Evolutionary conservation across 2,329 filamentous ascomycete species (phyloP).

Genomic region (Aspergillus sergii): DNA sequence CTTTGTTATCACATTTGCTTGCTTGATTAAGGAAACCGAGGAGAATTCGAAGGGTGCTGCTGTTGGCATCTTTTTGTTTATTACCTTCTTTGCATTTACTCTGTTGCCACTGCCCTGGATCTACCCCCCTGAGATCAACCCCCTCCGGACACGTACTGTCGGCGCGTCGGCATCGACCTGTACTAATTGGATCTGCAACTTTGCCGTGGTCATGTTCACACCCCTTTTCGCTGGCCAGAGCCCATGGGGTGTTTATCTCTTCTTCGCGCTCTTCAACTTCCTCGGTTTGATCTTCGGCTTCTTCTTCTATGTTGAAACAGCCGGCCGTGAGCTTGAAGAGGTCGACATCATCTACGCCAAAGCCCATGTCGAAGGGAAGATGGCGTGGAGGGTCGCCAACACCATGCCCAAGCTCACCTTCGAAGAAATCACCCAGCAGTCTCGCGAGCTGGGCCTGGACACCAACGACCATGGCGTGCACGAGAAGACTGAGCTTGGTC

Average conservation of each 20-base stretch:
- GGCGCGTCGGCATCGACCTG: slow-evolving; percentile 55
- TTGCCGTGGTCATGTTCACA: slow-evolving; percentile 54
- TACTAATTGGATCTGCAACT: slow-evolving; percentile 58
- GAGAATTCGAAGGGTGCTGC: slow-evolving; percentile 38
- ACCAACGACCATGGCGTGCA: slow-evolving; percentile 2
- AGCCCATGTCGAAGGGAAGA: slow-evolving; percentile 39
- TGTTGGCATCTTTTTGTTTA: slow-evolving; percentile 68
- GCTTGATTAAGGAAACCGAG: slow-evolving; percentile 29
- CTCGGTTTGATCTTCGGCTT: slow-evolving; percentile 52
- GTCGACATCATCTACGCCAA: slow-evolving; percentile 44
- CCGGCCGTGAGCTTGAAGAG: slow-evolving; percentile 45
- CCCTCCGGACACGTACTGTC: slow-evolving; percentile 56
- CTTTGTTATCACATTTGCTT: slow-evolving; percentile 38
- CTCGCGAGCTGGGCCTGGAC: slow-evolving; percentile 27
- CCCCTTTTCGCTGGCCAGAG: slow-evolving; percentile 39
- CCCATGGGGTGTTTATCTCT: slow-evolving; percentile 44
- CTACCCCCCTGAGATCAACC: slow-evolving; percentile 53
- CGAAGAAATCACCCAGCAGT: slow-evolving; percentile 28
- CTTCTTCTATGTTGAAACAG: slow-evolving; percentile 56
- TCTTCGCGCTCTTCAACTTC: slow-evolving; percentile 43
- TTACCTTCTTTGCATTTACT: slow-evolving; percentile 66
- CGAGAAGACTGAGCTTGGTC: slow-evolving; percentile 23
- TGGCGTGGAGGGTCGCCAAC: slow-evolving; percentile 26
- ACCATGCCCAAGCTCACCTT: slow-evolving; percentile 33
- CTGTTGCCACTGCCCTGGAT: slow-evolving; percentile 64